Evolutionary conservation across 139 green algal genomes (phyloP).

Genomic region (Limnomonas spitsbergensis): DNA sequence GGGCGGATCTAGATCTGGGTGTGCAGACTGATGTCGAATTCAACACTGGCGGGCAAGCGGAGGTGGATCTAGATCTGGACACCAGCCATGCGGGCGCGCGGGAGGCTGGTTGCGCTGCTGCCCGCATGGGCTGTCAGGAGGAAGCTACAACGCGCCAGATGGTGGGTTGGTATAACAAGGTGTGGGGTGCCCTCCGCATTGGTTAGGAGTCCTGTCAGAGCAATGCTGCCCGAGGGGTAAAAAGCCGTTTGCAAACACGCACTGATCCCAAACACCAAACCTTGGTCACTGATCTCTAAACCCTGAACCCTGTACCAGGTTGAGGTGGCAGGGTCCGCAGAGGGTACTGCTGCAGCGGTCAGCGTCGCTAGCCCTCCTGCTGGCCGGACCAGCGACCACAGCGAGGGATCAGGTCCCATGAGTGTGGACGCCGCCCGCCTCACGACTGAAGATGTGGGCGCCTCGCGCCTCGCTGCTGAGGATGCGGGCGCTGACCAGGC

Average conservation of each 20-base stretch:
- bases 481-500: not conserved
- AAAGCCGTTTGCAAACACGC: no score
- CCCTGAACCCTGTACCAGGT: no score
- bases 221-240: no score
- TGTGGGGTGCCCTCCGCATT: no score
- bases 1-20: not conserved
- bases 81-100: not conserved
- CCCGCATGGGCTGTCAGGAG: not conserved
- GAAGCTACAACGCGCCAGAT: no score
- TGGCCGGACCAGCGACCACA: not conserved
- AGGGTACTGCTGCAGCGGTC: not conserved
- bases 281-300: no score
- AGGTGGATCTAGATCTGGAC: not conserved
- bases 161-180: no score
- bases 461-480: not conserved
- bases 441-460: not conserved
- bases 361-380: not conserved
- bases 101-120: not conserved
- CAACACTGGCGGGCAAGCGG: not conserved
- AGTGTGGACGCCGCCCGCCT: no score
- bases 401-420: not conserved
- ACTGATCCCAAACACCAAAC: no score
- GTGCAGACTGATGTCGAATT: no score
- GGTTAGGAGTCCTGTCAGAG: no score
- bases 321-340: not conserved